These are phyloP conservation scores for Sordariomycetes sp. DNA, from an alignment of 2,329 filamentous ascomycete species.

Conservation along the genomic window DNA sequence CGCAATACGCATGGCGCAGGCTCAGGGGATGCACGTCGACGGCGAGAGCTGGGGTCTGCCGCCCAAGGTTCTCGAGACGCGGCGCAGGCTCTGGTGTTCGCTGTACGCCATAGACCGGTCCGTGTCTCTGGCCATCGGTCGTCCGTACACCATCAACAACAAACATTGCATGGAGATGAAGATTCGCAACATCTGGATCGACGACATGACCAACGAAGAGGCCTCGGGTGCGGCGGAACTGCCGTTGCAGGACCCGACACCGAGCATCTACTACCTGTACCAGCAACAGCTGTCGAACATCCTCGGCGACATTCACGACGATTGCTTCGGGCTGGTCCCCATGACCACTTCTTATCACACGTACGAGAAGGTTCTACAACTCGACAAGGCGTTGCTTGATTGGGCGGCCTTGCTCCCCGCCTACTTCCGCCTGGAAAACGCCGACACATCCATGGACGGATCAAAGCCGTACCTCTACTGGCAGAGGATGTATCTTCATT, in stretches of 20 bases:
- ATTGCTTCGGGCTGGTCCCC: conserved; percentile 21
- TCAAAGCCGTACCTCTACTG: conserved; percentile 19
- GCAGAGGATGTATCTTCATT: conserved; percentile 28
- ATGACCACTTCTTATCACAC: conserved; percentile 16
- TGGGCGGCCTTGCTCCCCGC: conserved; percentile 21
- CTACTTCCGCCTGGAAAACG: conserved; percentile 21
- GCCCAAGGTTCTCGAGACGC: conserved; percentile 23
- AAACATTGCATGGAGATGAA: conserved; percentile 26
- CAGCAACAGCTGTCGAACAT: conserved; percentile 22
- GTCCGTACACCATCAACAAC: conserved; percentile 27
- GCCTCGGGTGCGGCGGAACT: conserved; percentile 11
- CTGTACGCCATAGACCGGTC: conserved; percentile 27
- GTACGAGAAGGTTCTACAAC: conserved; percentile 24
- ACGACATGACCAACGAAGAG: conserved; percentile 21
- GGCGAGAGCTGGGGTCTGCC: conserved; percentile 27
- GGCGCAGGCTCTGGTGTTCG: conserved; percentile 27
- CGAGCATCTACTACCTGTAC: conserved; percentile 19
- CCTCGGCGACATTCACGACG: conserved; percentile 27
- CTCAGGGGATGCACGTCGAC: conserved; percentile 32
- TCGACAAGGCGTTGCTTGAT: conserved; percentile 20
- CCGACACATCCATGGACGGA: conserved; percentile 20
- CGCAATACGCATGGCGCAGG: conserved; percentile 31
- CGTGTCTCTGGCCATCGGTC: conserved; percentile 27
- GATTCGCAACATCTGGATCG: conserved; percentile 27
- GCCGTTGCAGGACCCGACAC: conserved; percentile 20